These are phyloP conservation scores for Backusella morwellensis DNA, from an alignment of 192 early-diverging fungal species.

Conservation along the genomic window DNA sequence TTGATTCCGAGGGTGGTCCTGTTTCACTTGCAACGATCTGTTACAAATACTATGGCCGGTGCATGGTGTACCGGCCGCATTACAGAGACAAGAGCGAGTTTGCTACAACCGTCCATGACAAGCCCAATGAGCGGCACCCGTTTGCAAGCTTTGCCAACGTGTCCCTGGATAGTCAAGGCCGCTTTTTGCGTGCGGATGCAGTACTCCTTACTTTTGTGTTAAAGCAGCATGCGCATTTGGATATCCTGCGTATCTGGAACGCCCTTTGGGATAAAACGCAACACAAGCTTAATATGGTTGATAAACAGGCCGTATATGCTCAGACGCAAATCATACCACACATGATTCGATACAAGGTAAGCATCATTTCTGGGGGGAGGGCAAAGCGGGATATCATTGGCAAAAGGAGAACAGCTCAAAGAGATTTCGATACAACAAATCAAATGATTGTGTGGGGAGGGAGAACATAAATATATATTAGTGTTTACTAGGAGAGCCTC, in stretches of 20 bases:
- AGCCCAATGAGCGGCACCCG: conserved; percentile 12
- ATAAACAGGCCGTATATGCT: neutral
- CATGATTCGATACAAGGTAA: conserved; percentile 16
- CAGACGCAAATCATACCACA: neutral
- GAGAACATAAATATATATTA: neutral
- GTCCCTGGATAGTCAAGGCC: conserved; percentile 10
- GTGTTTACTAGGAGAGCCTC: no score
- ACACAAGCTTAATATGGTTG: neutral
- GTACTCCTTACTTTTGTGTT: conserved; percentile 58
- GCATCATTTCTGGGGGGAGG: no score
- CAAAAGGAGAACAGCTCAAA: neutral
- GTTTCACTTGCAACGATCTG: conserved; percentile 17
- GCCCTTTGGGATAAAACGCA: conserved; percentile 15
- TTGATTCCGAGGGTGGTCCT: neutral
- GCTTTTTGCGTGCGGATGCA: conserved; percentile 40
- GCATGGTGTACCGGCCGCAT: conserved; percentile 54
- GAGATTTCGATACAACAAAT: no score
- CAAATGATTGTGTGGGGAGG: neutral
- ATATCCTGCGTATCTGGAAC: conserved; percentile 17
- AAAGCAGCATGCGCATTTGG: neutral
- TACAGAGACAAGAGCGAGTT: conserved; percentile 10
- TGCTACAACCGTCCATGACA: neutral
- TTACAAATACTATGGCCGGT: conserved; percentile 26
- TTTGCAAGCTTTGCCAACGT: conserved; percentile 24
- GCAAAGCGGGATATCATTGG: neutral